A percentile compares a stretch with the other conserved stretches of the same genome.
Evolutionary conservation across 352 stramenopile species (phyloP).

Genomic region (Plasmopara viticola): DNA sequence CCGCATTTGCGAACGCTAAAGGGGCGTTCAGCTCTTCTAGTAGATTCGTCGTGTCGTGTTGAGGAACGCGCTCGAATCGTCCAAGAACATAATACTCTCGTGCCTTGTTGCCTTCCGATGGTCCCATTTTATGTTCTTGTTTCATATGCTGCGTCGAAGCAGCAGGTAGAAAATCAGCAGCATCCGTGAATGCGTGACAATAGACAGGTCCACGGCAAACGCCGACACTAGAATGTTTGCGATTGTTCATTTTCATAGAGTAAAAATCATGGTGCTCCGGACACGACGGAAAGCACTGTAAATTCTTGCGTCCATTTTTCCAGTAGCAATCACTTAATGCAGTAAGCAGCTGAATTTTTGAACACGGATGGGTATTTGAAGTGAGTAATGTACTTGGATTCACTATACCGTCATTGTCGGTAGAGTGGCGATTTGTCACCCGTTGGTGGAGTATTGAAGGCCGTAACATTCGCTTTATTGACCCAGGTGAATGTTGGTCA

Average conservation of each 20-base stretch:
- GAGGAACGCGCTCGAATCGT: conserved; percentile 72
- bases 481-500: neutral
- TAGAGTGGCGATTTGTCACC: neutral
- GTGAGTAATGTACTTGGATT: neutral
- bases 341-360: conserved; percentile 46
- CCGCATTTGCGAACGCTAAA: conserved; percentile 36
- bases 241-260: conserved; percentile 88
- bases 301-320: conserved; percentile 88
- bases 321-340: conserved; percentile 74
- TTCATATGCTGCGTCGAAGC: conserved; percentile 51
- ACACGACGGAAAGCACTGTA: conserved; percentile 85
- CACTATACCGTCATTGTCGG: neutral
- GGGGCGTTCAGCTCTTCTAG: conserved; percentile 37
- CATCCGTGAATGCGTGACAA: conserved; percentile 54
- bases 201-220: conserved; percentile 78
- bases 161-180: conserved; percentile 18
- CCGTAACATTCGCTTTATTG: conserved; percentile 16
- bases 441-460: conserved; percentile 15
- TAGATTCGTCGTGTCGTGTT: conserved; percentile 48
- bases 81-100: conserved; percentile 70
- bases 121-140: conserved; percentile 36
- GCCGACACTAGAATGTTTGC: conserved; percentile 78
- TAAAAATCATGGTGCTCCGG: conserved; percentile 86
- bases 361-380: conserved; percentile 7
- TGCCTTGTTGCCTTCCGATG: conserved; percentile 29